A percentile compares a stretch with the other conserved stretches of the same genome.
Evolutionary conservation across 2,329 filamentous ascomycete species (phyloP).

Genomic region (Niveomyces coronatus): DNA sequence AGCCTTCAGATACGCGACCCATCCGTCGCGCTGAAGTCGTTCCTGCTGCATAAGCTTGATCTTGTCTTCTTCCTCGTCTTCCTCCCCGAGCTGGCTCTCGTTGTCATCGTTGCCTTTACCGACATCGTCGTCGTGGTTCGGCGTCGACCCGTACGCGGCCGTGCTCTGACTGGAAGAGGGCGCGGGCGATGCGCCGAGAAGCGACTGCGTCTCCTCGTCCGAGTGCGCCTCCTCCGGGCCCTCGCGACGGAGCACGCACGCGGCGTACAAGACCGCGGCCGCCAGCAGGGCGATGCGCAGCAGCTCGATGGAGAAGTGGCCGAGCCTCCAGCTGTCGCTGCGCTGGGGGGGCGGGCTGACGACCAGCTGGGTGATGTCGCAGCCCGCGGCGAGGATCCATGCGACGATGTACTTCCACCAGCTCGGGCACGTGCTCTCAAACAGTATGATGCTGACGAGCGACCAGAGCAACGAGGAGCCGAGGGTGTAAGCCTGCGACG

Average conservation of each 20-base stretch:
- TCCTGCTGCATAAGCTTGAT: conserved; percentile 16
- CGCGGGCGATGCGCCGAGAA: neutral
- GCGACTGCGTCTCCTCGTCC: conserved; percentile 3
- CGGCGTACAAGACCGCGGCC: neutral
- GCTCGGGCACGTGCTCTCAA: neutral
- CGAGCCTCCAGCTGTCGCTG: neutral
- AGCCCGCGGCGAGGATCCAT: neutral
- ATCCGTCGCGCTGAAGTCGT: conserved; percentile 17
- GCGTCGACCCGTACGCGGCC: neutral
- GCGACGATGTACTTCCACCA: conserved; percentile 1
- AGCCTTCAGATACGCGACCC: conserved; percentile 16
- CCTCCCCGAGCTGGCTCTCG: conserved; percentile 7
- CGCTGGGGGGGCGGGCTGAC: too few relatives aligned
- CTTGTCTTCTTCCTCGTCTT: conserved; percentile 15
- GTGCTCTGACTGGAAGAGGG: neutral
- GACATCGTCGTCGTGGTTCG: neutral
- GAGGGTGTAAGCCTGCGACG: neutral
- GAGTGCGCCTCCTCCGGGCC: neutral
- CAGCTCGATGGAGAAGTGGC: neutral
- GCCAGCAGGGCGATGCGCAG: neutral
- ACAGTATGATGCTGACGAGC: neutral
- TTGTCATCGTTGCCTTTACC: conserved; percentile 5
- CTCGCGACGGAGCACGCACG: neutral
- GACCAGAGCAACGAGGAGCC: conserved; percentile 3
- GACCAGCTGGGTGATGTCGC: neutral